Percentiles rank a stretch among this genome's conserved stretches.
Conservation (phyloP, 768 basidiomycete genomes). For the Podaxis pistillaris region DNA sequence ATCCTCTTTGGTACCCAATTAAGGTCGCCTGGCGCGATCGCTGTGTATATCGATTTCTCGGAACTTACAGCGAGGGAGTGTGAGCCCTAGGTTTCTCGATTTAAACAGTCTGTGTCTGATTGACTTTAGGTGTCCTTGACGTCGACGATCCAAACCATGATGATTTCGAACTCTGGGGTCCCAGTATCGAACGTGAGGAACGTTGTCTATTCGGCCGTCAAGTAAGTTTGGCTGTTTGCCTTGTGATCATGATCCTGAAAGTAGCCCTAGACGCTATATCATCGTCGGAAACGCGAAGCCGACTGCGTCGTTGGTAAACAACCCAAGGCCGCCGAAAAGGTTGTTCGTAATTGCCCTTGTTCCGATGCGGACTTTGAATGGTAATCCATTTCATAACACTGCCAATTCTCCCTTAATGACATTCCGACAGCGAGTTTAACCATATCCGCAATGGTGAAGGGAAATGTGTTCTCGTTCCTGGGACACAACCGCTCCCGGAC, state of each 20-base stretch:
- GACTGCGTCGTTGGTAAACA: slow-evolving; percentile 84
- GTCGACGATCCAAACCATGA: slow-evolving; percentile 74
- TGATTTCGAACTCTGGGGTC: slow-evolving; percentile 98
- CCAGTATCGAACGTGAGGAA: slow-evolving; percentile 85
- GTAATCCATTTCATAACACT: slow-evolving; percentile 39
- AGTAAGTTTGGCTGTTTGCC: slow-evolving; percentile 38
- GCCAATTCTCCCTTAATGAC: background rate
- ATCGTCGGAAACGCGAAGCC: slow-evolving; percentile 75
- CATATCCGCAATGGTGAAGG: slow-evolving; percentile 65
- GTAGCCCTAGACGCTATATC: slow-evolving; percentile 72
- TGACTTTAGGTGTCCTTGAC: slow-evolving; percentile 59
- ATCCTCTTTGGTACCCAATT: slow-evolving; percentile 74
- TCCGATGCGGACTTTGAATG: slow-evolving; percentile 86
- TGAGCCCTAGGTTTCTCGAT: slow-evolving; percentile 35
- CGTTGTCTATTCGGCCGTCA: slow-evolving; percentile 90
- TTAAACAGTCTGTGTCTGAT: background rate
- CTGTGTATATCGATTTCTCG: slow-evolving; percentile 88
- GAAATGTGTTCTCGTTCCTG: slow-evolving; percentile 76
- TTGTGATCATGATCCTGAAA: slow-evolving; percentile 7
- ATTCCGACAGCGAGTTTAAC: slow-evolving; percentile 84
- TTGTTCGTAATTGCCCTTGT: slow-evolving; percentile 76
- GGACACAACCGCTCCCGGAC: slow-evolving; percentile 56
- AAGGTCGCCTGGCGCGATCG: slow-evolving; percentile 48
- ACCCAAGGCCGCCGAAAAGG: slow-evolving; percentile 46
- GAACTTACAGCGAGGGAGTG: slow-evolving; percentile 74